Percentiles rank a stretch among this genome's conserved stretches.
Evolutionary conservation across 257 asterid genomes (phyloP).

Genomic region (Solanum neorickii): DNA sequence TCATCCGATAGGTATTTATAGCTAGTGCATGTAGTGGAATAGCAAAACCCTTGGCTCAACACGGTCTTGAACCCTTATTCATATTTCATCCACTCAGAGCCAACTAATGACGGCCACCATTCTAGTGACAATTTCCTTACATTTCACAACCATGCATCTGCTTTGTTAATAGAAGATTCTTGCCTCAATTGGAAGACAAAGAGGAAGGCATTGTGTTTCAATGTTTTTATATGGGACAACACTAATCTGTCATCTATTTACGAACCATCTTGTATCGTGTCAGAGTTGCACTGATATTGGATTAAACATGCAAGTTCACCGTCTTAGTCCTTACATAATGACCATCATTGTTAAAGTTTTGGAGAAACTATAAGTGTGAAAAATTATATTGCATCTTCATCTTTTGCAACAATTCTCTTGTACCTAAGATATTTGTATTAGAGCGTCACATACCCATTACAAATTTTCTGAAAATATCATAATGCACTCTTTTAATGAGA

Average conservation of each 20-base stretch:
- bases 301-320: neutral
- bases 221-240: neutral
- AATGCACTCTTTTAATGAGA: neutral
- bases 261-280: neutral
- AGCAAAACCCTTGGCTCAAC: neutral
- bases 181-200: neutral
- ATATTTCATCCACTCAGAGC: neutral
- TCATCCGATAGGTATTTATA: neutral
- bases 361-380: neutral
- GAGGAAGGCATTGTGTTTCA: neutral
- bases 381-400: neutral
- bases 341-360: neutral
- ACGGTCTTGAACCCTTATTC: neutral
- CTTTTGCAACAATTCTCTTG: neutral
- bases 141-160: neutral
- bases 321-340: neutral
- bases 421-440: neutral
- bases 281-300: neutral
- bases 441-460: neutral
- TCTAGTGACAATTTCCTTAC: neutral
- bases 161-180: neutral
- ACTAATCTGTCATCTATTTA: neutral
- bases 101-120: neutral
- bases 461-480: neutral
- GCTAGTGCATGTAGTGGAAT: neutral